phyloP scores from a whole-genome alignment of 805 yeast species.

The Saccharomycopsis fermentans region DNA sequence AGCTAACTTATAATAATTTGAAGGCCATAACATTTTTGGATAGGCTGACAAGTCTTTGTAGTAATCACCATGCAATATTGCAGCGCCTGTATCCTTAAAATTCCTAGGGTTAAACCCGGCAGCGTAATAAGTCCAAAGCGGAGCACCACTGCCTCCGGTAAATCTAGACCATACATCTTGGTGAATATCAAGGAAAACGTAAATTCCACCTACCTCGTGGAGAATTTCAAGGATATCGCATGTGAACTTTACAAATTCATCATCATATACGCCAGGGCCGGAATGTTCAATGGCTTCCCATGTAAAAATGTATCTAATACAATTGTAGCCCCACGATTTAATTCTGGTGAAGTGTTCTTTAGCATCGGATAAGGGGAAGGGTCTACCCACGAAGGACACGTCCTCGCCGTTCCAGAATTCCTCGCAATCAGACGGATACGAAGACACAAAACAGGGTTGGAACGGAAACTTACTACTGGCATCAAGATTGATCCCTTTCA shows the following conservation, averaged over 20 bases:
- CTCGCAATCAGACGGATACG: slow-evolving; percentile 23
- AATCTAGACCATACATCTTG: slow-evolving; percentile 92
- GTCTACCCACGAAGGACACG: slow-evolving; percentile 77
- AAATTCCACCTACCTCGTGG: slow-evolving; percentile 56
- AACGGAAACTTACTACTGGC: slow-evolving; percentile 64
- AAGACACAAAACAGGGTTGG: slow-evolving; percentile 37
- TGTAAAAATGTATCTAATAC: slow-evolving; percentile 63
- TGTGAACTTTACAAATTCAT: slow-evolving; percentile 62
- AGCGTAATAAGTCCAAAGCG: slow-evolving; percentile 83
- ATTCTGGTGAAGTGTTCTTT: slow-evolving; percentile 57
- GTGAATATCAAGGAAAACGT: slow-evolving; percentile 78
- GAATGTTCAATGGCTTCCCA: slow-evolving; percentile 92
- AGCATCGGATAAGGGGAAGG: slow-evolving; percentile 69
- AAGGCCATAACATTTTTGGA: slow-evolving; percentile 89
- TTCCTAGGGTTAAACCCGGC: slow-evolving; percentile 76
- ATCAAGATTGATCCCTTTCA: slow-evolving; percentile 78
- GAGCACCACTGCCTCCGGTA: slow-evolving; percentile 90
- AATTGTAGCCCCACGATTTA: slow-evolving; percentile 73
- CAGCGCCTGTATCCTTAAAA: slow-evolving; percentile 69
- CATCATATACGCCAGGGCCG: slow-evolving; percentile 80
- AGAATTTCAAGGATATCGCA: slow-evolving; percentile 49
- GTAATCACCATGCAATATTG: slow-evolving; percentile 55
- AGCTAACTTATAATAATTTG: slow-evolving; percentile 72
- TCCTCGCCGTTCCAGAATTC: slow-evolving; percentile 58
- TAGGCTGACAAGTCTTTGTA: slow-evolving; percentile 26